These are phyloP conservation scores for Casuarina glauca DNA, from an alignment of 306 rosid genomes.

Conservation along the genomic window DNA sequence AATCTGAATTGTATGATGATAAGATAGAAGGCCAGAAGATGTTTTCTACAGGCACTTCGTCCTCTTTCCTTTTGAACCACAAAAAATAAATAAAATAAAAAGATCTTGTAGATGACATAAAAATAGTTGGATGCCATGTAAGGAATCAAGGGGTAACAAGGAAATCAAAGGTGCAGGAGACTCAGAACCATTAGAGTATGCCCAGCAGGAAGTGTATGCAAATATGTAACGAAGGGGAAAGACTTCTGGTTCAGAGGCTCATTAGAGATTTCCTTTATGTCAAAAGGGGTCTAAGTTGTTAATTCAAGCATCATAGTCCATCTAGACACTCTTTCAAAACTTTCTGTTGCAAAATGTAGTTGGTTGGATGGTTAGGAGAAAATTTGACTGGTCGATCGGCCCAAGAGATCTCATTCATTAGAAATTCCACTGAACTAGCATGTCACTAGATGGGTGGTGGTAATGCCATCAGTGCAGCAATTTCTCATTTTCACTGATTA, in stretches of 20 bases:
- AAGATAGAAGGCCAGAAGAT: constrained; percentile 14
- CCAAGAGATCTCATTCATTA: neutral
- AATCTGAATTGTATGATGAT: constrained; percentile 25
- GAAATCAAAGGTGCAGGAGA: neutral
- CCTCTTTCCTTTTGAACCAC: too few species aligned
- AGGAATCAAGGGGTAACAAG: neutral
- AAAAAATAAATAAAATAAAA: too few species aligned
- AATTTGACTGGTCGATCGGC: neutral
- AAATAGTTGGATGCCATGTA: constrained; percentile 12
- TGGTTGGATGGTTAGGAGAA: neutral
- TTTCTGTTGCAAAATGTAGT: neutral
- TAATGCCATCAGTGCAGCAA: neutral
- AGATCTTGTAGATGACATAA: neutral
- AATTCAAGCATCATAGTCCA: neutral
- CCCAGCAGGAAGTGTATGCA: neutral
- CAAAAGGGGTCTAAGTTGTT: neutral
- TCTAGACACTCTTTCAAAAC: neutral
- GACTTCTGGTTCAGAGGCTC: neutral
- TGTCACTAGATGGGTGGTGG: neutral
- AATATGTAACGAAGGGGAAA: neutral
- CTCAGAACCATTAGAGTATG: neutral
- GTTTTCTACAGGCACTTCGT: neutral
- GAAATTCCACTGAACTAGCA: neutral
- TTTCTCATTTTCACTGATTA: neutral
- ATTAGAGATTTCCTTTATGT: neutral